phyloP scores from a whole-genome alignment of 31 red algal genomes.

The Endocladia muricata region DNA sequence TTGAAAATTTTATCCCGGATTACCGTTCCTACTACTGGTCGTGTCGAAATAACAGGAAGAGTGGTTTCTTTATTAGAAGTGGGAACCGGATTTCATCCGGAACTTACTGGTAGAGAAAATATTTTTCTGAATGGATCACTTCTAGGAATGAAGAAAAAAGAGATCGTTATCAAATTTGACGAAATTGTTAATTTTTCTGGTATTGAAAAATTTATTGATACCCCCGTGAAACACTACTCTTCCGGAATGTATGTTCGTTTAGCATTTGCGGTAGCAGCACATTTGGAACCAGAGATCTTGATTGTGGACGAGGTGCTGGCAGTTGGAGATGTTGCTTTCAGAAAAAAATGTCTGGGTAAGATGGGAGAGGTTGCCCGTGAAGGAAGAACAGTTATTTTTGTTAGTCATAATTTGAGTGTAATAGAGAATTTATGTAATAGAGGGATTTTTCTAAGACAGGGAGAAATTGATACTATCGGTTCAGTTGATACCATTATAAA shows the following conservation, averaged over 20 bases:
- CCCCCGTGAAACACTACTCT: not conserved
- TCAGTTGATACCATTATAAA: not conserved
- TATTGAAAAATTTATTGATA: not conserved
- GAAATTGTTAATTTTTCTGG: not conserved
- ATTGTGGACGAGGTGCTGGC: not conserved
- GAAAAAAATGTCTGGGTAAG: not conserved
- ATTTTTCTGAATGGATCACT: not conserved
- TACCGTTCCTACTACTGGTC: not conserved
- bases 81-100: constrained; percentile 2
- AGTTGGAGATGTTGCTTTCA: not conserved
- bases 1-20: not conserved
- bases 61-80: not conserved
- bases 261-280: not conserved
- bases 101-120: constrained; percentile 5
- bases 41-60: not conserved
- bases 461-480: not conserved
- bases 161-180: not conserved
- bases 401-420: not conserved
- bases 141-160: not conserved
- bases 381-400: constrained; percentile 7
- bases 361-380: not conserved
- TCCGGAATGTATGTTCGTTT: not conserved
- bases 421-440: not conserved
- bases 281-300: constrained; percentile 3
- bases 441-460: not conserved